phyloP scores from a whole-genome alignment of 202 grass and related monocot genomes.

The Saccharum hybrid region DNA sequence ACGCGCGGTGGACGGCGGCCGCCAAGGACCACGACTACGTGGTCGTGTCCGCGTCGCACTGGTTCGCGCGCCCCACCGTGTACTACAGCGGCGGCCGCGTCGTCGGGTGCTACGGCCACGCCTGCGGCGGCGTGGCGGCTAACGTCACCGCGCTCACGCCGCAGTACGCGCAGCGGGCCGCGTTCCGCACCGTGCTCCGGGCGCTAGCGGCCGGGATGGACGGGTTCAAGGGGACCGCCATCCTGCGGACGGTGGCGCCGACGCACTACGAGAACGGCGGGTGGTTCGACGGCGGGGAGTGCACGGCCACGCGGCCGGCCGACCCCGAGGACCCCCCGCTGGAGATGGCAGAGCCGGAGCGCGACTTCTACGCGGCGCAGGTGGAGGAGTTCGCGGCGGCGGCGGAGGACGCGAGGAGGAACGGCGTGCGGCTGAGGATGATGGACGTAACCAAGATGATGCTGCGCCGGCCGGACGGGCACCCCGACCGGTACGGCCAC shows the following conservation, averaged over 20 bases:
- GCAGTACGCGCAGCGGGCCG: conserved; percentile 47
- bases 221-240: conserved; percentile 39
- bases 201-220: conserved; percentile 1
- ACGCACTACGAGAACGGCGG: conserved; percentile 58
- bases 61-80: conserved; percentile 63
- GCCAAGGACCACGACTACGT: conserved; percentile 44
- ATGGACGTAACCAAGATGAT: conserved; percentile 56
- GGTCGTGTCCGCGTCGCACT: conserved; percentile 60
- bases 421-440: conserved; percentile 36
- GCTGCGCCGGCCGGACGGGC: conserved; percentile 57
- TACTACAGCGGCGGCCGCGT: conserved; percentile 40
- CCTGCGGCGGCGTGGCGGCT: not conserved
- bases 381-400: conserved; percentile 50
- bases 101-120: conserved; percentile 51
- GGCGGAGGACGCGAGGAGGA: not conserved
- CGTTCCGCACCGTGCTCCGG: conserved; percentile 55
- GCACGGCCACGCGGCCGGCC: conserved; percentile 39
- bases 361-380: conserved; percentile 57
- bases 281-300: conserved; percentile 64
- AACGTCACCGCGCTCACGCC: conserved; percentile 17
- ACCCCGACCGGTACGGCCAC: conserved; percentile 60
- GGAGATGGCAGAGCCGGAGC: conserved; percentile 50
- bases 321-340: not conserved
- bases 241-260: conserved; percentile 62
- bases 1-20: conserved; percentile 42